These are phyloP conservation scores for Camellia granthamiana DNA, from an alignment of 148 eudicot genomes.

Conservation along the genomic window DNA sequence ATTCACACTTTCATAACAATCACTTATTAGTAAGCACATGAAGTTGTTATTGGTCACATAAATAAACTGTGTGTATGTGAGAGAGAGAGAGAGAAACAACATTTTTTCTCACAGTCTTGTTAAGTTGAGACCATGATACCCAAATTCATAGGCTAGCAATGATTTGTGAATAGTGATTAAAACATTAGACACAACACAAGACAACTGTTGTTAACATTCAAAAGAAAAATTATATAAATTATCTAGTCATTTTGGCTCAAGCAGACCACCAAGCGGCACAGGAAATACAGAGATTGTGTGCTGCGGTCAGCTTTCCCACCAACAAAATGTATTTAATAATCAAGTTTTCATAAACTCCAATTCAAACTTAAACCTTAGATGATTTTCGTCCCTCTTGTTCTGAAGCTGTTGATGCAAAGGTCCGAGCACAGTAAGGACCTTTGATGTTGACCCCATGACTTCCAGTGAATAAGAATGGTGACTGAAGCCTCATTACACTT, in stretches of 20 bases:
- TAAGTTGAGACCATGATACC: background rate
- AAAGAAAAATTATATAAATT: background rate
- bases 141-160: background rate
- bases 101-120: background rate
- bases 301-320: background rate
- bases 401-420: slow-evolving; percentile 34
- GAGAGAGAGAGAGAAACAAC: background rate
- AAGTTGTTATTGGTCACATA: background rate
- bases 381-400: slow-evolving; percentile 17
- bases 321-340: background rate
- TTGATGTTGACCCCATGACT: background rate
- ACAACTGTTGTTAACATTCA: background rate
- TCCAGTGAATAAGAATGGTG: slow-evolving; percentile 21
- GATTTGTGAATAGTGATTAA: background rate
- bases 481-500: slow-evolving; percentile 13
- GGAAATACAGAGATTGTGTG: background rate
- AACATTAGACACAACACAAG: background rate
- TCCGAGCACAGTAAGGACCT: slow-evolving; percentile 22
- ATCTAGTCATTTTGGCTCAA: background rate
- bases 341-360: background rate
- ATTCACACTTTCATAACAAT: background rate
- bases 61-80: background rate
- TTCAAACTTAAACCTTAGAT: slow-evolving; percentile 26
- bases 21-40: background rate
- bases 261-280: background rate